phyloP scores from a whole-genome alignment of 352 stramenopile species.

The Salisapilia sapeloensis region DNA sequence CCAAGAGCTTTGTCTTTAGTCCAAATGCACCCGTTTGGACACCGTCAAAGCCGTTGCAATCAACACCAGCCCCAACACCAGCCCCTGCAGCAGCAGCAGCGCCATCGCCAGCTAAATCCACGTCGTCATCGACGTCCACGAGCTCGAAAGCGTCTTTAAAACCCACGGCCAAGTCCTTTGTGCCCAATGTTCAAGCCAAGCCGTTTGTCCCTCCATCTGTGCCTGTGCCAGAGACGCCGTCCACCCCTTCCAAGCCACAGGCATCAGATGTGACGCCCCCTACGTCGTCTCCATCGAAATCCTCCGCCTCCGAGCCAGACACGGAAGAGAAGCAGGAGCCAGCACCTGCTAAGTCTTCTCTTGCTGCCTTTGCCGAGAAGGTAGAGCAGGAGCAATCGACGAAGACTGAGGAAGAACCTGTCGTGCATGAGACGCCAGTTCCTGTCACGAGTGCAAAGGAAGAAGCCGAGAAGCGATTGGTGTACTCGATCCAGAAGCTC shows the following conservation, averaged over 20 bases:
- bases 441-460: conserved; percentile 2
- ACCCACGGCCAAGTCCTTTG: conserved; percentile 34
- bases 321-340: conserved; percentile 7
- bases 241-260: neutral
- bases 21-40: conserved; percentile 27
- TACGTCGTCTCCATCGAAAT: neutral
- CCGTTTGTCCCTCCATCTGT: conserved; percentile 4
- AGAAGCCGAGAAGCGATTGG: conserved; percentile 23
- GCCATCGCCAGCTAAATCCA: neutral
- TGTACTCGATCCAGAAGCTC: conserved; percentile 63
- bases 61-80: conserved; percentile 3
- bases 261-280: neutral
- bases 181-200: conserved; percentile 13
- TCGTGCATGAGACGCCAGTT: neutral
- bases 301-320: neutral
- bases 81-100: conserved; percentile 3
- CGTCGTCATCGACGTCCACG: too few relatives aligned
- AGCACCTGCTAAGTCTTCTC: neutral
- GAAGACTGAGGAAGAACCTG: conserved; percentile 1
- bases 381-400: conserved; percentile 3
- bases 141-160: conserved; percentile 26
- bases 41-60: conserved; percentile 5
- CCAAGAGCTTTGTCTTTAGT: conserved; percentile 56
- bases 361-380: neutral
- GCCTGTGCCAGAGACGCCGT: conserved; percentile 1